phyloP scores from a whole-genome alignment of 371 early-diverging fungal genomes.

The Mucor saturninus region DNA sequence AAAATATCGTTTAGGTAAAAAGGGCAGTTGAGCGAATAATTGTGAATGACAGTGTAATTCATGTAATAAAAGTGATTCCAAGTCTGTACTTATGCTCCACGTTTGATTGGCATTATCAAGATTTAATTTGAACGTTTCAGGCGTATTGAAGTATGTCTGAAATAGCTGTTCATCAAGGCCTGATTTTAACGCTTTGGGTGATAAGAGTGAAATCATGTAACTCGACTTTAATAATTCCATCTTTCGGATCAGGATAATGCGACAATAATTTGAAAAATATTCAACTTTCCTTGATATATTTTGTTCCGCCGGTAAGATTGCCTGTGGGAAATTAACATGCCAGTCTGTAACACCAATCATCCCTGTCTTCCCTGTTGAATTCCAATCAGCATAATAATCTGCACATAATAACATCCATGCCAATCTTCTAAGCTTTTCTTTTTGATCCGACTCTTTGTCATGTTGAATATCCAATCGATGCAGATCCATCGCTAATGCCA shows the following conservation, averaged over 20 bases:
- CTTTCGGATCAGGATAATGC: constrained; percentile 45
- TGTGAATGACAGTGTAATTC: constrained; percentile 40
- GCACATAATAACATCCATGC: constrained; percentile 54
- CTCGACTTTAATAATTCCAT: constrained; percentile 43
- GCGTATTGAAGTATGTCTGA: constrained; percentile 36
- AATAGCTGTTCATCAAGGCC: constrained; percentile 37
- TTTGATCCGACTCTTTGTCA: constrained; percentile 34
- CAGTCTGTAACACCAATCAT: constrained; percentile 40
- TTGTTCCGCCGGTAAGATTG: constrained; percentile 31
- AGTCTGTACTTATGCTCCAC: constrained; percentile 25
- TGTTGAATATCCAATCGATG: constrained; percentile 34
- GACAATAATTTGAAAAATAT: constrained; percentile 41
- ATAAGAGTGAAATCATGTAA: constrained; percentile 33
- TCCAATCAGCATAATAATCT: constrained; percentile 48
- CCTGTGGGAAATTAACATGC: constrained; percentile 51
- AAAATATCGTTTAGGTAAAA: constrained; percentile 40
- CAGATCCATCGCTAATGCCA: constrained; percentile 48
- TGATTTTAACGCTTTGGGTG: constrained; percentile 29
- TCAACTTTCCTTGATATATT: constrained; percentile 20
- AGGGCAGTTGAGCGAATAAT: constrained; percentile 38
- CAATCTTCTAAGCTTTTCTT: constrained; percentile 40
- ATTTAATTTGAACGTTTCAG: constrained; percentile 33
- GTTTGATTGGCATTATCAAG: constrained; percentile 15
- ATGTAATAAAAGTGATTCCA: constrained; percentile 38
- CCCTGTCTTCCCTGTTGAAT: constrained; percentile 38